Base-by-base conservation (phyloP, 1,284 basidiomycete species). In the Ceratobasidium sp. region DNA sequence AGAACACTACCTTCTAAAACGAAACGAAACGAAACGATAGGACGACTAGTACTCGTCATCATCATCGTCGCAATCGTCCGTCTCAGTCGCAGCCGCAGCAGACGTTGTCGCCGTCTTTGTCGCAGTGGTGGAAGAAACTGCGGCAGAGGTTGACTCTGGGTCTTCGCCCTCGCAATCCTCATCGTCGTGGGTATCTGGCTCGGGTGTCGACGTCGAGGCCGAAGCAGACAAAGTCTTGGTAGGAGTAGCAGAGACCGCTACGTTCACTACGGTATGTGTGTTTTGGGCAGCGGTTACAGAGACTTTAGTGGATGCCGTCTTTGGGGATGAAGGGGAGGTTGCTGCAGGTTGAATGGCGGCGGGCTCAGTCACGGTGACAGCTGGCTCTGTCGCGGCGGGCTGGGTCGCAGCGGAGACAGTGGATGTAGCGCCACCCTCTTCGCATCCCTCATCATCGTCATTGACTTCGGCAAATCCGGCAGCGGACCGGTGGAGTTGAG, bases 401-500 rank as follows among this genome's bases (percentile, higher is more conserved):
- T n/a, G n/a, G n/a, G n/a, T n/a, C n/a, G 45, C 45, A 9, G 45
- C 45, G 9, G 9, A 47, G 45, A 19, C 45, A 47, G 9, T 47
- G 45, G 19, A 47, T 19, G 19, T 9, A 47, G 45, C 45, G 9
- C n/a, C 8, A 24, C 51, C 7, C n/a, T 8, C 51, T 7, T 7
- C 51, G 51, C n/a, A n/a, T n/a, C n/a, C n/a, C n/a, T n/a, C n/a
- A 19, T 63, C 63, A 27, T 50, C 29, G 11, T 65, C 63, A 24
- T 59, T 54, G 8, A 67, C 71, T n/a, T 45, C 57, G 9, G 75
- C 56, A 59, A 72, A 75, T 5, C 73, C 85, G 63, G 79, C 82
- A 5, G 81, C 80, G 11, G 44, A 50, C 48, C 83, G 81, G 78
- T 89, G 17, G 90, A 84, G 77, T 88, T 82, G 62, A 91, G 80